Base-by-base conservation (phyloP, 345 rosid species). In the Eucalyptus erythrocorys region DNA sequence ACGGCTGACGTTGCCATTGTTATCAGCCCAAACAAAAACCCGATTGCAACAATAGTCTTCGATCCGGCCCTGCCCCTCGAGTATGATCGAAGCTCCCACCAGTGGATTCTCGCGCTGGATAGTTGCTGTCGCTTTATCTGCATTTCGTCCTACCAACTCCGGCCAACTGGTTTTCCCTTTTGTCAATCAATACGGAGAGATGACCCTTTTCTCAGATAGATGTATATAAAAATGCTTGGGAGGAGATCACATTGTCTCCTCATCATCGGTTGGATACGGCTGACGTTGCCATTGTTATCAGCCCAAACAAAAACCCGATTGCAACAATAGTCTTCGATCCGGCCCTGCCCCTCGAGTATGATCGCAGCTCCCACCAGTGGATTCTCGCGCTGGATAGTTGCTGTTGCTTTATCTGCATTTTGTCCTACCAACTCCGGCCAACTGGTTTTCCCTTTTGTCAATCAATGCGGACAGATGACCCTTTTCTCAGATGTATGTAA, bases 61-160 rank as follows among this genome's bases (percentile, higher is more conserved):
- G 37, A 13, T 64, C 0, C 0, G 32, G 66, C 19, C 1, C 9
- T 30, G 0, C 37, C 71, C 71, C 10, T 2, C 9, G n/a, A 0
- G 37, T 30, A 64, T 0, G 34, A 64, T 64, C 71, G 4, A 0
- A 2, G 14, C 71, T 4, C 0, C 0, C 34, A 61, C 71, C 17
- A 30, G 1, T 6, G 16, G 71, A 61, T 61, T 61, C 32, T 61
- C 17, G 0, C 2, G 71, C 34, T 61, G 16, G 71, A 61, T 61
- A 30, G 34, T 61, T 13, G 71, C 34, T 0, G 7, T 4, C 30
- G 34, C 71, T 30, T 30, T 0, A 14, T 61, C 34, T 1, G 7
- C 37, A 11, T 61, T 61, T 64, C 27, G 37, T 30, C 71, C 37
- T 27, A 13, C 34, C 71, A 64, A 30, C 71, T 64, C 71, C 19